Conservation (phyloP, 2,329 filamentous ascomycete species). For the Xylariales sp. region DNA sequence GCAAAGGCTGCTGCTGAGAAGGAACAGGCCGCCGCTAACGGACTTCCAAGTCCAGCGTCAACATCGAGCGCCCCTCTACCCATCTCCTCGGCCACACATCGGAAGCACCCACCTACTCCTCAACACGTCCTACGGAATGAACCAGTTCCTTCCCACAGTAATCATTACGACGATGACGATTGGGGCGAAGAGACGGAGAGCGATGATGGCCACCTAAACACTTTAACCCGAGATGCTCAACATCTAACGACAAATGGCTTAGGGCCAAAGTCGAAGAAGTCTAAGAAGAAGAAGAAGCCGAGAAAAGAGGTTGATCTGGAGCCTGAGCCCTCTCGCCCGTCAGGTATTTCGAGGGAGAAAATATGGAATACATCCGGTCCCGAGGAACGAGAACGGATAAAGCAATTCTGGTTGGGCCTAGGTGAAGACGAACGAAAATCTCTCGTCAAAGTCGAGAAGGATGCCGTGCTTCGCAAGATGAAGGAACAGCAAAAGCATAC, state of each 20-base stretch:
- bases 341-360: slow-evolving; percentile 76
- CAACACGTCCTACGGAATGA: slow-evolving; percentile 30
- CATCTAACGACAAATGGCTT: slow-evolving; percentile 53
- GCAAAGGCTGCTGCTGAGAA: slow-evolving; percentile 70
- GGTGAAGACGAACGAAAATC: slow-evolving; percentile 95
- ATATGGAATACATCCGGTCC: slow-evolving; percentile 98
- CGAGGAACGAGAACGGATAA: slow-evolving; percentile 96
- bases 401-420: slow-evolving; percentile 96
- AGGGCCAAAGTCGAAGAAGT: slow-evolving; percentile 65
- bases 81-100: slow-evolving; percentile 34
- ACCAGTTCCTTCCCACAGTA: slow-evolving; percentile 37
- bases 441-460: slow-evolving; percentile 97
- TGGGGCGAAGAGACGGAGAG: slow-evolving; percentile 67
- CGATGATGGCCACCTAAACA: slow-evolving; percentile 63
- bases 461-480: slow-evolving; percentile 98
- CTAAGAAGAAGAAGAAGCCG: slow-evolving; percentile 75
- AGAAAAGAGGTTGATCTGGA: slow-evolving; percentile 53
- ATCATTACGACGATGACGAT: slow-evolving; percentile 58
- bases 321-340: slow-evolving; percentile 43
- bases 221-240: slow-evolving; percentile 56
- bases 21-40: slow-evolving; percentile 56
- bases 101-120: slow-evolving; percentile 35
- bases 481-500: slow-evolving; percentile 99
- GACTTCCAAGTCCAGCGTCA: slow-evolving; percentile 54
- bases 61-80: slow-evolving; percentile 45